Evolutionary conservation across 768 basidiomycete genomes (phyloP).

Genomic region (Baorangia bicolor): DNA sequence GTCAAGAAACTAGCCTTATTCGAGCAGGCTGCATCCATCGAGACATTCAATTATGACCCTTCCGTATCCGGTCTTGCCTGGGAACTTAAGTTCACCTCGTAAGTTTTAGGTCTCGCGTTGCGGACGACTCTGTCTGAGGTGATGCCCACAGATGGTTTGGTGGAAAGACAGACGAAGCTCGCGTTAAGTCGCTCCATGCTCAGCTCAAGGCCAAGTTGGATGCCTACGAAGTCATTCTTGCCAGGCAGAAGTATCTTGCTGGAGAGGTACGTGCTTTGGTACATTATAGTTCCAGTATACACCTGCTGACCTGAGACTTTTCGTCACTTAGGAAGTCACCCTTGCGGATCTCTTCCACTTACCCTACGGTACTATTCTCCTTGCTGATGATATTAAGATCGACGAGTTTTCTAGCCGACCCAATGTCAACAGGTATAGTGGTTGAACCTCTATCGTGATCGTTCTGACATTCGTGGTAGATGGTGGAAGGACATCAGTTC

Average conservation of each 20-base stretch:
- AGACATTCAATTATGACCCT: constrained; percentile 51
- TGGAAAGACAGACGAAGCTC: constrained; percentile 31
- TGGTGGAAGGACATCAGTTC: constrained; percentile 50
- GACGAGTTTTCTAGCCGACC: constrained; percentile 18
- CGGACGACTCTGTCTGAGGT: background rate
- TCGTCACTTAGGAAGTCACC: constrained; percentile 11
- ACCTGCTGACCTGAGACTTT: background rate
- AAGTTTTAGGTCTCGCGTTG: constrained; percentile 6
- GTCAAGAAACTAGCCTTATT: constrained; percentile 40
- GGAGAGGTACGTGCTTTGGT: constrained; percentile 28
- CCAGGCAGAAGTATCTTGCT: constrained; percentile 35
- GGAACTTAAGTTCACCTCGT: constrained; percentile 51
- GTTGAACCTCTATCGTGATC: background rate
- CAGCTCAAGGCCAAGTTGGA: constrained; percentile 34
- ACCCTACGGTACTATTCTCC: constrained; percentile 14
- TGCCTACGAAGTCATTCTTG: constrained; percentile 35
- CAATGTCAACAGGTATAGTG: constrained; percentile 19
- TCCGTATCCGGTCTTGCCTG: constrained; percentile 38
- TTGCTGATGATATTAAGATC: background rate
- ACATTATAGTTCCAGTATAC: background rate
- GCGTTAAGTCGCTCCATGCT: constrained; percentile 24
- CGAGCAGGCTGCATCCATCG: constrained; percentile 52
- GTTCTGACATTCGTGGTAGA: constrained; percentile 22
- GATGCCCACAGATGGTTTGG: constrained; percentile 15
- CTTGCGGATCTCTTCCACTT: constrained; percentile 24